A percentile compares a stretch with the other conserved stretches of the same genome.
Evolutionary conservation across 2,329 filamentous ascomycete genomes (phyloP).

Genomic region (Trichoderma hamatum): DNA sequence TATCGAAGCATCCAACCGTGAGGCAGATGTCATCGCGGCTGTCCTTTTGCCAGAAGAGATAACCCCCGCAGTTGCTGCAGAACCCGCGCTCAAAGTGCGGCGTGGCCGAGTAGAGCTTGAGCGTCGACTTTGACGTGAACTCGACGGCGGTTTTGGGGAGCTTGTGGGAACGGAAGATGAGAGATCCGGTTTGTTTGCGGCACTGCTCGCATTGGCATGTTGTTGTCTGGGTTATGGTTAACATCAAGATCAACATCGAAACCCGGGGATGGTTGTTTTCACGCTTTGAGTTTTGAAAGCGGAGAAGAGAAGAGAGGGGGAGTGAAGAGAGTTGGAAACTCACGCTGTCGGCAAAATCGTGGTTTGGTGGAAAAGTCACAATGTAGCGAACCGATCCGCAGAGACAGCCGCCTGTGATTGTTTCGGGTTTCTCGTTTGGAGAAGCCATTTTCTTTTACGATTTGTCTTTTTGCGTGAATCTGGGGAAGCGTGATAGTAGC

Average conservation of each 20-base stretch:
- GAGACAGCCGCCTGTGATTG: constrained; percentile 55
- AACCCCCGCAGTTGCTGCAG: constrained; percentile 53
- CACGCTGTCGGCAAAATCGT: constrained; percentile 48
- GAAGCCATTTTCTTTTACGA: constrained; percentile 29
- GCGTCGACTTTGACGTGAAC: constrained; percentile 40
- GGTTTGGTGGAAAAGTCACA: constrained; percentile 48
- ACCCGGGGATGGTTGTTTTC: background rate
- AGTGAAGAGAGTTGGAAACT: background rate
- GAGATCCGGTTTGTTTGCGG: constrained; percentile 53
- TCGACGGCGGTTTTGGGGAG: constrained; percentile 42
- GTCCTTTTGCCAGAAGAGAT: constrained; percentile 51
- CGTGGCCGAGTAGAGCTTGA: constrained; percentile 47
- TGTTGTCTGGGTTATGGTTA: constrained; percentile 40
- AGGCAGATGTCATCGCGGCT: constrained; percentile 38
- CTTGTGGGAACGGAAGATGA: constrained; percentile 48
- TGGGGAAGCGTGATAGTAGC: too few relatives aligned
- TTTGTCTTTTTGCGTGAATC: background rate
- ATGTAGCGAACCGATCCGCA: constrained; percentile 54
- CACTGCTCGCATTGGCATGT: constrained; percentile 61
- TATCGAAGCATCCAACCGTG: constrained; percentile 50
- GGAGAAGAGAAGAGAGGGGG: background rate
- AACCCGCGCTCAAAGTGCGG: constrained; percentile 49
- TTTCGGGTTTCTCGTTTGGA: constrained; percentile 37
- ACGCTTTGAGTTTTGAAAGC: background rate
- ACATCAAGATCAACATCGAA: background rate